Evolutionary conservation across 2,329 filamentous ascomycete species (phyloP), one percentile per base, ranked within the genome.

Genomic region (Akanthomyces lecanii): DNA sequence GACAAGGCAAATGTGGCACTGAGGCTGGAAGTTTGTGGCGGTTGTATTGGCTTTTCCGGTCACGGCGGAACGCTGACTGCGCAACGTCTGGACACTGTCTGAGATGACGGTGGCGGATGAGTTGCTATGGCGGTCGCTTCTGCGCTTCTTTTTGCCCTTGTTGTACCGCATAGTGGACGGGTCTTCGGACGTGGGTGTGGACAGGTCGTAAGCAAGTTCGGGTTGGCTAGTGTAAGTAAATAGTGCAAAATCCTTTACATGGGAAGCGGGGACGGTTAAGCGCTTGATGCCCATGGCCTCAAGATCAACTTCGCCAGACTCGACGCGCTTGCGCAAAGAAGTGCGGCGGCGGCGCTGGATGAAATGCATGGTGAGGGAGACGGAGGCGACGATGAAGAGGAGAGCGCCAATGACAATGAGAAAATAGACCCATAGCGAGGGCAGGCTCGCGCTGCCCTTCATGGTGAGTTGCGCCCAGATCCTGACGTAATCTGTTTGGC

Each of bases 1-100:
- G 61, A 92, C 90, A 1, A 96, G 82, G 71, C 95, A 99, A 60
- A 98, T 97, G n/a, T 91, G 86, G 72, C 95, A 98, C 2, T 84
- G 88, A 0, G 91, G 87, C 72, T 98, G 95, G 23, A 87, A 86
- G 68, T 90, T 82, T 18, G 84, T 82, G 6, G 79, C 79, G 36
- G 75, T 74, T 14, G 74, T 77, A 53, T 74, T 74, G 40, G 71
- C 72, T 23, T 70, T 66, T 36, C 72, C 71, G 2, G 71, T 73
- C 10, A 77, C 66, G 58, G 69, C 75, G 18, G 74, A 75, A 59
- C 77, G 70, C 62, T 78, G 76, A 66, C 76, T 78, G 64, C 76
- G 71, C 14, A 76, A 66, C 54, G 69, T 72, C 42, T 67, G 67
- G 5, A 66, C 66, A 42, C 70, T 71, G 23, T 63, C 52, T 1